A percentile compares a stretch with the other conserved stretches of the same genome.
Conservation (phyloP, 2,329 filamentous ascomycete genomes). For the Diaporthe longicolla region DNA sequence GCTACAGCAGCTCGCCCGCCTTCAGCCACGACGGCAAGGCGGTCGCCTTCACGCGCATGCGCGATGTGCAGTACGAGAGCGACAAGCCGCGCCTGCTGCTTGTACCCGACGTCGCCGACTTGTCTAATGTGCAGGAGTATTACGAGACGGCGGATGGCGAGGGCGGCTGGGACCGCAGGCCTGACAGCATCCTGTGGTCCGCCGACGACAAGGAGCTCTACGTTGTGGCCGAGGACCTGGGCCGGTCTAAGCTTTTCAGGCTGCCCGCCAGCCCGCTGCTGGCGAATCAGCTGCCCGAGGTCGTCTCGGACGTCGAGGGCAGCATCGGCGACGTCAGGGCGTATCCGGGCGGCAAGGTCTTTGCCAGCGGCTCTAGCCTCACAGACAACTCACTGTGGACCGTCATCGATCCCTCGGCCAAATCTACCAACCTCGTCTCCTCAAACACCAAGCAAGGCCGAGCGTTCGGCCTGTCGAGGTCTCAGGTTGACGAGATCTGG, state of each 20-base stretch:
- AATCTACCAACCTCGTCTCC: conserved; percentile 63
- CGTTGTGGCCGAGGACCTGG: conserved; percentile 80
- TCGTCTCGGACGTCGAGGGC: conserved; percentile 65
- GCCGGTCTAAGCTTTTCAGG: conserved; percentile 72
- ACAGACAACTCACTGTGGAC: conserved; percentile 81
- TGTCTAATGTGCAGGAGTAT: conserved; percentile 72
- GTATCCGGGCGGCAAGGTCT: conserved; percentile 59
- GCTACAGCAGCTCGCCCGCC: conserved; percentile 75
- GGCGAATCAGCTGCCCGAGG: conserved; percentile 62
- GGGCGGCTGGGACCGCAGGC: conserved; percentile 72
- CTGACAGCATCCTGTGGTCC: conserved; percentile 71
- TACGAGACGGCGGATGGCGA: conserved; percentile 73
- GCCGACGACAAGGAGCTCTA: conserved; percentile 74
- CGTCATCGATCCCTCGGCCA: conserved; percentile 65
- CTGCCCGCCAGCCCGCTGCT: conserved; percentile 68
- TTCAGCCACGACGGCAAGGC: conserved; percentile 82
- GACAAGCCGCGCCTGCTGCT: conserved; percentile 81
- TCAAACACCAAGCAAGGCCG: conserved; percentile 77
- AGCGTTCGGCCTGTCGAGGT: conserved; percentile 74
- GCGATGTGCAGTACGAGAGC: conserved; percentile 81
- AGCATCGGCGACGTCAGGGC: conserved; percentile 66
- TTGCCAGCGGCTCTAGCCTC: conserved; percentile 77
- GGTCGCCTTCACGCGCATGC: conserved; percentile 86
- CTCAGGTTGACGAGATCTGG: conserved; percentile 78
- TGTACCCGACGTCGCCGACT: conserved; percentile 71